Evolutionary conservation across 2,329 filamentous ascomycete species (phyloP).

Genomic region (Aurifilum marmelostoma): DNA sequence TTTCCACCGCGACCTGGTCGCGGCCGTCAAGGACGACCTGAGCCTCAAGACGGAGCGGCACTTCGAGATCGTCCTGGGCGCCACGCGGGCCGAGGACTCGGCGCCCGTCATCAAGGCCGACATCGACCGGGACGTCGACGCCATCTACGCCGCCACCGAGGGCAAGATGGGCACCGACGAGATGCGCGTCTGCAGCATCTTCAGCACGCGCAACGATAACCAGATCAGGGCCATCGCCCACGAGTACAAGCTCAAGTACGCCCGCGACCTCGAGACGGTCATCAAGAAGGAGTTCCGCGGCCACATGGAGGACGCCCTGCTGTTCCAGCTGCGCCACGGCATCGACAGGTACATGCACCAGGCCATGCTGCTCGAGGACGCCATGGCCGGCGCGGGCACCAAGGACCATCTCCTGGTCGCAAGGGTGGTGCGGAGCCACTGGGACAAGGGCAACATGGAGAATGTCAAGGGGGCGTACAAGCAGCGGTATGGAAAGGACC

Average conservation of each 20-base stretch:
- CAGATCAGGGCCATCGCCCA: constrained; percentile 83
- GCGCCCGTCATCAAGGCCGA: constrained; percentile 72
- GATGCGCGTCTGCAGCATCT: constrained; percentile 75
- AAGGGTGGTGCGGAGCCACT: constrained; percentile 80
- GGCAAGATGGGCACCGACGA: constrained; percentile 75
- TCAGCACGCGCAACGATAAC: constrained; percentile 75
- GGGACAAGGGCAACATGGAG: constrained; percentile 74
- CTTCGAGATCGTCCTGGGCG: constrained; percentile 80
- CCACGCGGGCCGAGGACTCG: constrained; percentile 76
- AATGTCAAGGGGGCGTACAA: constrained; percentile 80
- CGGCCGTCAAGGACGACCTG: constrained; percentile 75
- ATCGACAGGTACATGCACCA: constrained; percentile 83
- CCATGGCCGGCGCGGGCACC: constrained; percentile 86
- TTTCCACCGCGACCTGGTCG: constrained; percentile 68
- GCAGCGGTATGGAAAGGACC: constrained; percentile 67
- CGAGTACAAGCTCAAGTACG: constrained; percentile 74
- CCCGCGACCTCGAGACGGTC: constrained; percentile 69
- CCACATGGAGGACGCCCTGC: constrained; percentile 85
- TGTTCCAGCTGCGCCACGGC: constrained; percentile 78
- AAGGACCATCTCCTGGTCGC: constrained; percentile 80
- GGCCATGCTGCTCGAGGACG: constrained; percentile 78
- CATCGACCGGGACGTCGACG: constrained; percentile 74
- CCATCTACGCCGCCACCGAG: constrained; percentile 77
- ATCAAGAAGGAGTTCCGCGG: constrained; percentile 83
- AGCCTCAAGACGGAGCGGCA: constrained; percentile 85